Evolutionary conservation across 768 basidiomycete species (phyloP).

Genomic region (Pilatotrama ljubarskyi): DNA sequence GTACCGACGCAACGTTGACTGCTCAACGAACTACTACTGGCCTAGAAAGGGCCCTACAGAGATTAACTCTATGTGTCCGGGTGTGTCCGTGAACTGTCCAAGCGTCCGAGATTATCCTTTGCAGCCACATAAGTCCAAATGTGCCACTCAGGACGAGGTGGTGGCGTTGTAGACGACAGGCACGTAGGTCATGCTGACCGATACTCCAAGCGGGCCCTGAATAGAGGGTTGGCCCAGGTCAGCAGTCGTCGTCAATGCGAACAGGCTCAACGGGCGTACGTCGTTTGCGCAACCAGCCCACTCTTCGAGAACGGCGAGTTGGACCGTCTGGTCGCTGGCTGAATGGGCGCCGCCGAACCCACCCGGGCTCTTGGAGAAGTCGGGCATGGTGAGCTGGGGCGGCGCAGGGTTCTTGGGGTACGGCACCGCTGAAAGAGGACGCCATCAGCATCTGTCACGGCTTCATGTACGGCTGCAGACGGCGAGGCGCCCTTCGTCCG

Average conservation of each 20-base stretch:
- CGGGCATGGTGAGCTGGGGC: constrained; percentile 43
- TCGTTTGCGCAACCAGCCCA: constrained; percentile 38
- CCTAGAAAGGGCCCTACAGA: no score
- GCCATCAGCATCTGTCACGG: neutral
- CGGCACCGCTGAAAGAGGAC: constrained; percentile 38
- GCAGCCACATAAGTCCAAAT: neutral
- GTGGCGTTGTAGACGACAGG: constrained; percentile 31
- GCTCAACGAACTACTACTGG: no score
- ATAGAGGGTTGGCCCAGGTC: neutral
- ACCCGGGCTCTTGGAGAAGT: constrained; percentile 42
- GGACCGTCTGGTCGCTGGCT: constrained; percentile 36
- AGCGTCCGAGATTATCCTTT: neutral
- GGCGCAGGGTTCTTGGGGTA: constrained; percentile 41
- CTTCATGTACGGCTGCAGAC: neutral
- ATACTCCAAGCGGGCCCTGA: constrained; percentile 26
- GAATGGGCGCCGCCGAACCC: constrained; percentile 39
- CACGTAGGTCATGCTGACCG: constrained; percentile 22
- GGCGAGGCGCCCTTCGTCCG: neutral
- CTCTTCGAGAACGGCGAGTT: constrained; percentile 44
- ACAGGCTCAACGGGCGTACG: neutral
- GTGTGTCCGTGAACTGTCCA: no score
- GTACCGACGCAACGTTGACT: no score
- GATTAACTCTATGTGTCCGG: neutral
- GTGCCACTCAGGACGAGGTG: neutral
- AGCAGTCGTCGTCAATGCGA: neutral